Evolutionary conservation across 768 basidiomycete genomes (phyloP).

Genomic region (Termitomyces sp.): DNA sequence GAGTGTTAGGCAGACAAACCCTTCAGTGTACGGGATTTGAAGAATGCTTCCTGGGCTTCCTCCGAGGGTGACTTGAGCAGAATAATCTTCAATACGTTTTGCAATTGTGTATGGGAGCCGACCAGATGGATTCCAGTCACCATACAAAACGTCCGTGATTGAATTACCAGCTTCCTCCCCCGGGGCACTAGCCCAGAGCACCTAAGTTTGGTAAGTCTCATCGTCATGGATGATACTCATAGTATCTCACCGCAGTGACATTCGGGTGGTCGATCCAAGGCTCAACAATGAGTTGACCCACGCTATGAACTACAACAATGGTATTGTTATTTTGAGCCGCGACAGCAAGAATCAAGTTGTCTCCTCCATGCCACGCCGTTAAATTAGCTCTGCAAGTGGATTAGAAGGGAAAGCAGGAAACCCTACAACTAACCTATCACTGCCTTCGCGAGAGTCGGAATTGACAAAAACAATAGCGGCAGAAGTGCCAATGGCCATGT

Average conservation of each 20-base stretch:
- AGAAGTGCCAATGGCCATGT: conserved; percentile 42
- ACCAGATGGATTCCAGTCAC: conserved; percentile 62
- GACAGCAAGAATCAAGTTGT: conserved; percentile 64
- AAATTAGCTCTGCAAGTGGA: conserved; percentile 56
- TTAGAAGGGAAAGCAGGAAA: not conserved
- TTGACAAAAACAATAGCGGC: conserved; percentile 79
- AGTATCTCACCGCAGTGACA: conserved; percentile 53
- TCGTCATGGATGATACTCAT: not conserved
- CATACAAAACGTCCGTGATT: conserved; percentile 66
- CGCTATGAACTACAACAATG: conserved; percentile 62
- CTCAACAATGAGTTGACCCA: conserved; percentile 54
- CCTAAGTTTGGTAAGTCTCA: conserved; percentile 27
- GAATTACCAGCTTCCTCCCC: conserved; percentile 70
- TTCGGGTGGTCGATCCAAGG: conserved; percentile 71
- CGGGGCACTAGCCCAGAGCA: conserved; percentile 60
- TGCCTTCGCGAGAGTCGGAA: conserved; percentile 82
- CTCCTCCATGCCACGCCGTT: conserved; percentile 71
- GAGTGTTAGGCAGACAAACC: conserved; percentile 21
- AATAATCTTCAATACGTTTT: conserved; percentile 51
- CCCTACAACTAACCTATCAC: conserved; percentile 1
- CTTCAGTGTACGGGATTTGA: conserved; percentile 54
- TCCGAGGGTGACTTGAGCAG: conserved; percentile 40
- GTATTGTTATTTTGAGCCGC: conserved; percentile 64
- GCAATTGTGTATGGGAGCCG: conserved; percentile 74
- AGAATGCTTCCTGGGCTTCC: conserved; percentile 33